Base-by-base conservation (phyloP, 2,329 filamentous ascomycete genomes). In the Furcasterigmium furcatum region DNA sequence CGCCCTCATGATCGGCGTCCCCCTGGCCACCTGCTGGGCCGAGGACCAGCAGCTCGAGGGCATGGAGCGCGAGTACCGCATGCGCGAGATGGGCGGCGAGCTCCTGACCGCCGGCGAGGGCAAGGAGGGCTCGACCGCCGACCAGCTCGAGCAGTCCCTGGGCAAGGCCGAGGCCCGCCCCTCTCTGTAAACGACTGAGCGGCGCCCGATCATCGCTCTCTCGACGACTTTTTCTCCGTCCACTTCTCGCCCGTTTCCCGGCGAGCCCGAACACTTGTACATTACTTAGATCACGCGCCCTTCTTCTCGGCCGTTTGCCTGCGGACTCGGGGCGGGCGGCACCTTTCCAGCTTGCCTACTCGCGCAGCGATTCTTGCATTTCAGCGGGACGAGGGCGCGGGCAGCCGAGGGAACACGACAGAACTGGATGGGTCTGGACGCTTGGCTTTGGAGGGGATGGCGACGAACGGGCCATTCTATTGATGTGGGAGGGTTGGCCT, bases 11-110 rank as follows among this genome's bases (percentile, higher is more conserved):
- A 73, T 97, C 53, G 91, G 91, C 58, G 90, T 97, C 43, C 94
- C 94, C 46, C 97, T 91, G 77, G 91, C 91, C 48, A 76, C 99
- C 56, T 92, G 91, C 47, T 92, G 91, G 65, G 85, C 87, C 53
- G 94, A 99, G 77, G 94, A 99, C 76, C 91, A 96, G 78, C 89
- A 96, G 76, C 84, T 95, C 66, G 78, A 92, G 54, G 92, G 96
- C 76, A 95, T 96, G 90, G 94, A 99, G 82, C 84, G 91, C 69
- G 92, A 96, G 75, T 91, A 91, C 81, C 85, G 87, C 68, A 94
- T 96, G 89, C 87, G 94, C 68, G 89, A 96, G 80, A 82, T 87
- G 61, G 90, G 90, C 52, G 85, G 87, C 63, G 89, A 96, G 64
- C 64, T 82, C 30, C 59, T 83, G 49, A 80, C 77, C 12, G 74